Base-by-base conservation (phyloP, 2,329 filamentous ascomycete species). In the Malbranchea zuffiana region DNA sequence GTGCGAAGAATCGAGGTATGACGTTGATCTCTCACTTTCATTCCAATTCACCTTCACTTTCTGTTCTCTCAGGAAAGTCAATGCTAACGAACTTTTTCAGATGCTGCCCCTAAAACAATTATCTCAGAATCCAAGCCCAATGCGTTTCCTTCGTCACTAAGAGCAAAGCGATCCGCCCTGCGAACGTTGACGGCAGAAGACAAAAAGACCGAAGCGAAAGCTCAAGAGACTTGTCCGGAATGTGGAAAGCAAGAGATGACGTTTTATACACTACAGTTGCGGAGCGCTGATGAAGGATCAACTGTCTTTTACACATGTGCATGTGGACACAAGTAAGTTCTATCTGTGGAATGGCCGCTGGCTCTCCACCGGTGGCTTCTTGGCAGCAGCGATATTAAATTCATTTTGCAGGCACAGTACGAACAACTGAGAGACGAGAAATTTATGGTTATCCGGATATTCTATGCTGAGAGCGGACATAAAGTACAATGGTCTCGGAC, bases 271-370 rank as follows among this genome's bases (percentile, higher is more conserved):
- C 75, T 85, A 43, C 90, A 98, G 59, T 66, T 94, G 51, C 80
- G 88, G 50, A 79, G 86, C 67, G 90, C 88, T 37, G 90, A 98
- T 59, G 88, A 96, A 74, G 90, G 90, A 43, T 84, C 80, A 47
- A 95, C 88, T 1, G 75, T 94, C 37, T 92, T 95, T 54, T 94
- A 85, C 63, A 80, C 72, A 42, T 95, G 87, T 63, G 77, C 86
- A 40, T 95, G 87, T 56, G 83, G 84, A 41, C 68, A 84, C 62
- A 87, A 82, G 80, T 87, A 73, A 50, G 77, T 37, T 16, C n/a
- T n/a, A n/a, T n/a, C n/a, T n/a, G n/a, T 39, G n/a, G 19, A 5
- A 29, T 31, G 18, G 4, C 10, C 3, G 11, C 7, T 15, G 4
- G n/a, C 2, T 19, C 12, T 32, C 11, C 26, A 18, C 16, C 19